Conservation (phyloP, 352 stramenopile species). For the Ophiocytium majus region DNA sequence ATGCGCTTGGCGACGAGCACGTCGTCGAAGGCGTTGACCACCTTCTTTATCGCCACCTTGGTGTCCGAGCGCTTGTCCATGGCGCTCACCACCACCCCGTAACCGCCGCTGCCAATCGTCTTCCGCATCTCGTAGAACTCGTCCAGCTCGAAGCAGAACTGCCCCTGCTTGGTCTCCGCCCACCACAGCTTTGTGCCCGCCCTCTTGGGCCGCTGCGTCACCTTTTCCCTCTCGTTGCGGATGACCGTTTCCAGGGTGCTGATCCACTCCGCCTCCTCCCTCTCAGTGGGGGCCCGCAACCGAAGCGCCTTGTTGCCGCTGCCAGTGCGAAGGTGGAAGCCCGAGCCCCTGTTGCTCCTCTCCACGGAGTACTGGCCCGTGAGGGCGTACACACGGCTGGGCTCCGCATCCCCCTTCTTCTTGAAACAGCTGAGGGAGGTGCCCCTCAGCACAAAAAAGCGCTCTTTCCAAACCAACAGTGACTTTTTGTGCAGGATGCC, state of each 20-base stretch:
- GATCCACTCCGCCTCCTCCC: constrained; percentile 53
- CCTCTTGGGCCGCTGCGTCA: constrained; percentile 37
- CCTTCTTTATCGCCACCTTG: constrained; percentile 88
- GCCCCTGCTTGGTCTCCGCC: constrained; percentile 47
- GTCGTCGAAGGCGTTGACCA: constrained; percentile 77
- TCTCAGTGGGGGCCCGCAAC: constrained; percentile 33
- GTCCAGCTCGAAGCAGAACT: constrained; percentile 48
- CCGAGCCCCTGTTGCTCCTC: constrained; percentile 17
- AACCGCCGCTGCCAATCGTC: constrained; percentile 81
- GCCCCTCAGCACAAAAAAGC: constrained; percentile 52
- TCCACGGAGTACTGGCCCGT: constrained; percentile 44
- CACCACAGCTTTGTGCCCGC: constrained; percentile 50
- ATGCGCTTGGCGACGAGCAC: constrained; percentile 98
- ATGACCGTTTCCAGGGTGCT: constrained; percentile 45
- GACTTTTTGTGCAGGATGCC: constrained; percentile 54
- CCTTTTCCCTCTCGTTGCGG: constrained; percentile 49
- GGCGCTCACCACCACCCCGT: constrained; percentile 85
- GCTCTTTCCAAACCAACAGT: constrained; percentile 54
- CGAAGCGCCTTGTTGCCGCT: constrained; percentile 35
- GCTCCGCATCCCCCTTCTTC: constrained; percentile 54
- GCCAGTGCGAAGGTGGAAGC: constrained; percentile 48
- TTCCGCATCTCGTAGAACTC: constrained; percentile 88
- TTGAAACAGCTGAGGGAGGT: constrained; percentile 52
- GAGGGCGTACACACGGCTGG: constrained; percentile 38
- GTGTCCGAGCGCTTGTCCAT: constrained; percentile 73